Evolutionary conservation across 306 rosid species (phyloP), one percentile per base, ranked within the genome.

Genomic region (Spatholobus suberectus): DNA sequence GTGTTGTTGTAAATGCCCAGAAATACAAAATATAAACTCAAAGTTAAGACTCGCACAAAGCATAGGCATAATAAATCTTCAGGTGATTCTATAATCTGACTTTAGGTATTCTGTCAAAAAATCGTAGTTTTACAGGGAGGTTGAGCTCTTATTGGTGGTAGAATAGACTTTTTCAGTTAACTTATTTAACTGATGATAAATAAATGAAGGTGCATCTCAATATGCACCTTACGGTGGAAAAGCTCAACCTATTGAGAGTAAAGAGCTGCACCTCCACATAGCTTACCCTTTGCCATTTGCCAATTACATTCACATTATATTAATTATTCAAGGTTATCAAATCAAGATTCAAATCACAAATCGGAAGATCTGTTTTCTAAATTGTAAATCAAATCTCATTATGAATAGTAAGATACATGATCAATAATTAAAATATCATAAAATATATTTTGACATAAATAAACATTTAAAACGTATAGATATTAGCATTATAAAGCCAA

Each of bases 131-230:
- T 57, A 43, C 23, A 37, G 43, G 58, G 27, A 58, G 26, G 9
- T 24, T 70, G 66, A n/a, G 40, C 61, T 59, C 49, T 62, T 18
- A 72, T 71, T 59, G 59, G 29, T 18, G 29, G 68, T 17, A 32
- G 51, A 68, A 43, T 21, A 57, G 49, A 77, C 68, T 46, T 69
- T n/a, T 70, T 69, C 35, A 69, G 73, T 77, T 77, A 38, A 74
- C 54, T 29, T 68, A 51, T 37, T 47, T 34, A 55, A 61, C 17
- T 34, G 69, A 61, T 38, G 61, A 27, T 70, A 57, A 35, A 83
- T 77, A 70, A 77, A 83, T 37, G 63, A 75, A 55, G 12, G 32
- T 37, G 32, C 13, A 14, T 71, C 57, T 38, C 75, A 70, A 62
- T 77, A 40, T 54, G 10, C 82, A 46, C 32, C 68, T 37, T 37